These are phyloP conservation scores for Musa acuminata DNA, from an alignment of 176 grass and related monocot species.

Conservation along the genomic window DNA sequence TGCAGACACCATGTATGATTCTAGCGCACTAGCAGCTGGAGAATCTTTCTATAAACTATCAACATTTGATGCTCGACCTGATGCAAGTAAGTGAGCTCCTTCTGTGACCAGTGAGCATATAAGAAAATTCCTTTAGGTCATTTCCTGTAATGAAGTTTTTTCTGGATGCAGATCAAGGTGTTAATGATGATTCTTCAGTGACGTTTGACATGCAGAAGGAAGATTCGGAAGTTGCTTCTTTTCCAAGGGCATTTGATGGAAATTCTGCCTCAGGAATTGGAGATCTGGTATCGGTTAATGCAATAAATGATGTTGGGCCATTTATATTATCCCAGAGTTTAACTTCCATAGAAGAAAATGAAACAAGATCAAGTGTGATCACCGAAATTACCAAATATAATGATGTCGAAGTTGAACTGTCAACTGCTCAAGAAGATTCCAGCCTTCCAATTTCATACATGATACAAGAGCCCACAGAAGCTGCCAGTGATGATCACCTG, in stretches of 20 bases:
- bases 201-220: not conserved
- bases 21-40: not conserved
- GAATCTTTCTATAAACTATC: not conserved
- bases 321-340: not conserved
- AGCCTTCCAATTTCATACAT: not conserved
- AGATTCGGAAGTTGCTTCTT: not conserved
- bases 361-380: slow-evolving; percentile 20
- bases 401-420: slow-evolving; percentile 18
- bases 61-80: not conserved
- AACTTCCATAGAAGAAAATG: not conserved
- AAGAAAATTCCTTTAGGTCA: not conserved
- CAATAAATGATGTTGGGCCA: not conserved
- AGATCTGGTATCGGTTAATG: not conserved
- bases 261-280: not conserved
- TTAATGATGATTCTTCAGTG: not conserved
- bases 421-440: not conserved
- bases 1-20: not conserved
- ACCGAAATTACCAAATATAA: not conserved
- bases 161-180: not conserved
- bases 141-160: not conserved
- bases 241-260: not conserved
- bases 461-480: not conserved
- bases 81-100: not conserved
- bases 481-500: slow-evolving; percentile 15
- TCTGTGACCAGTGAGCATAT: not conserved